Percentiles rank a stretch among this genome's conserved stretches.
These are phyloP conservation scores for Rickenella mellea DNA, from an alignment of 768 basidiomycete genomes.

Conservation along the genomic window DNA sequence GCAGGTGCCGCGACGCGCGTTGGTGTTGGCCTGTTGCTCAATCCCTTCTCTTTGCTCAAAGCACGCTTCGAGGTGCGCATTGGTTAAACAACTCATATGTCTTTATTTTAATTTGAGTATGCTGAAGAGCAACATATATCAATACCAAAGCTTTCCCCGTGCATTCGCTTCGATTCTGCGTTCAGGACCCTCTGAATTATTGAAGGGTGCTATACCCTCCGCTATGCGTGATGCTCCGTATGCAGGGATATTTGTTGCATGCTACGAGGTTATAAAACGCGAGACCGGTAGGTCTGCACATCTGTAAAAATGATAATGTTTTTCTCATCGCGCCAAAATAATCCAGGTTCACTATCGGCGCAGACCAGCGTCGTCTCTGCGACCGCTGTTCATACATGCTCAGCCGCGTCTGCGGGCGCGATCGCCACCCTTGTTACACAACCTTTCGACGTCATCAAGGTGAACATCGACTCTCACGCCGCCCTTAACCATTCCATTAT, in stretches of 20 bases:
- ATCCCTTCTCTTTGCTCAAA: slow-evolving; percentile 87
- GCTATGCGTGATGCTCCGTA: slow-evolving; percentile 93
- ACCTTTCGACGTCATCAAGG: slow-evolving; percentile 93
- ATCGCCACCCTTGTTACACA: slow-evolving; percentile 82
- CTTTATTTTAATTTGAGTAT: background rate
- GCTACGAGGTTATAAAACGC: slow-evolving; percentile 81
- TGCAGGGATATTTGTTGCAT: slow-evolving; percentile 80
- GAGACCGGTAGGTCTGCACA: slow-evolving; percentile 42
- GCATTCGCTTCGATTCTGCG: slow-evolving; percentile 53
- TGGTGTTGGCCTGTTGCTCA: slow-evolving; percentile 72
- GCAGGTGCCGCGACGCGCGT: slow-evolving; percentile 81
- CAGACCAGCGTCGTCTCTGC: slow-evolving; percentile 35
- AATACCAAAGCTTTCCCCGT: slow-evolving; percentile 50
- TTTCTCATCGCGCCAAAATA: slow-evolving; percentile 1
- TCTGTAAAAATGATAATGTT: background rate
- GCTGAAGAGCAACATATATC: slow-evolving; percentile 68
- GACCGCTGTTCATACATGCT: slow-evolving; percentile 46
- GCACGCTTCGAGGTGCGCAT: slow-evolving; percentile 76
- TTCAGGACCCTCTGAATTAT: slow-evolving; percentile 71
- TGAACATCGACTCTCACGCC: slow-evolving; percentile 16
- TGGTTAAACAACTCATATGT: background rate
- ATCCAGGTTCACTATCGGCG: slow-evolving; percentile 30
- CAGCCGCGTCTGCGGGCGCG: slow-evolving; percentile 74
- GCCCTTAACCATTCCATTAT: background rate
- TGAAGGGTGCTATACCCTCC: slow-evolving; percentile 80